Base-by-base conservation (phyloP, 2,329 filamentous ascomycete species). In the Pseudogymnoascus sp. region DNA sequence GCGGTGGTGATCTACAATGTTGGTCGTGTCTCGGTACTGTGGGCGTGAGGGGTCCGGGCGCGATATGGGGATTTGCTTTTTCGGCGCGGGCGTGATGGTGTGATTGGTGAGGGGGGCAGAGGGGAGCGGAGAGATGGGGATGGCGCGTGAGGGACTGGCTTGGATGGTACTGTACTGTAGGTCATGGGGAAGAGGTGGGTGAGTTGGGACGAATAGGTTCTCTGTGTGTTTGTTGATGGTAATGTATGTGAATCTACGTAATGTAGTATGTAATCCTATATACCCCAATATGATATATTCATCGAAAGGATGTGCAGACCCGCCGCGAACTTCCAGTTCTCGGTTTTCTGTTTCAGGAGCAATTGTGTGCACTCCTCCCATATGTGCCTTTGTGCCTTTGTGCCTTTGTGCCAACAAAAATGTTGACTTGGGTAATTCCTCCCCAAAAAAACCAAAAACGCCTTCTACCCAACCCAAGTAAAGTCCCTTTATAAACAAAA, bases 31-130 rank as follows among this genome's bases (percentile, higher is more conserved):
- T 50, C 25, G 43, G 43, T 50, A 50, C 43, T 50, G 43, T 50
- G n/a, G 43, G 25, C n/a, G 43, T 50, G 43, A 30, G 43, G 41
- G 47, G 28, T 53, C 47, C 47, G n/a, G 47, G 47, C 47, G 47
- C n/a, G 28, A n/a, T n/a, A 33, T 53, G n/a, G 38, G 38, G 9
- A 41, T 53, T 53, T 53, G 47, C 28, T 53, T 53, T 53, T 53
- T 18, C 9, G 25, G 14, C 1, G 30, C 11, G 18, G 11, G 22
- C 22, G 22, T 22, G 25, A 14, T 5, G 25, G 6, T 25, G 43
- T 50, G 25, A 18, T 11, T 30, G 25, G 43, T 15, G 43, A 5
- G 12, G 9, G 25, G 25, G 8, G 8, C n/a, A 30, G 25, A n/a
- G n/a, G n/a, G n/a, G n/a, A n/a, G n/a, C n/a, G n/a, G n/a, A n/a